These are phyloP conservation scores for Botrytis elliptica DNA, from an alignment of 2,329 filamentous ascomycete genomes.

Conservation along the genomic window DNA sequence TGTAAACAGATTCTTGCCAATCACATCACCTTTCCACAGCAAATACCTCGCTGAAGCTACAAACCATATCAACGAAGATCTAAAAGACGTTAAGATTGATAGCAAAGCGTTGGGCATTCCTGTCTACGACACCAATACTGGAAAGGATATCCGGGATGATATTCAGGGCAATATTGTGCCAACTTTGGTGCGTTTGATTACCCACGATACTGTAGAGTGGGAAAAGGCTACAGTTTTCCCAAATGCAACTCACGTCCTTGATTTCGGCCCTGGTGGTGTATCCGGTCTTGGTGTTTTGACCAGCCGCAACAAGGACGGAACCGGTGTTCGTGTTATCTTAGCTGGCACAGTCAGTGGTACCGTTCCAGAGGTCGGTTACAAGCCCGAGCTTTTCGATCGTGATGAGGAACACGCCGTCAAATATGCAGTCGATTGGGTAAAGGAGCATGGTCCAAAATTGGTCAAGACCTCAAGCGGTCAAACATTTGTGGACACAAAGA, in stretches of 20 bases:
- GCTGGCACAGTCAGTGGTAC: conserved; percentile 91
- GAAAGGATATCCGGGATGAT: conserved; percentile 73
- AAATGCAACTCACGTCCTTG: conserved; percentile 86
- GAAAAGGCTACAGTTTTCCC: conserved; percentile 91
- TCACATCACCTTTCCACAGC: conserved; percentile 98
- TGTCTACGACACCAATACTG: conserved; percentile 87
- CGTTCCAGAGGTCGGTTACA: conserved; percentile 90
- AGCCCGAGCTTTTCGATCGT: conserved; percentile 94
- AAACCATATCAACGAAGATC: conserved; percentile 78
- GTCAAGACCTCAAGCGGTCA: conserved; percentile 85
- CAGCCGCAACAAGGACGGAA: conserved; percentile 98
- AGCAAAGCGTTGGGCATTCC: conserved; percentile 74
- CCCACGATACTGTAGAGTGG: conserved; percentile 91
- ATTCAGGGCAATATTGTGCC: conserved; percentile 79
- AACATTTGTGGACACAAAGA: conserved; percentile 94
- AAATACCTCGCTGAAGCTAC: conserved; percentile 84
- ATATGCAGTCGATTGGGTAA: conserved; percentile 96
- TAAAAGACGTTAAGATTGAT: conserved; percentile 78
- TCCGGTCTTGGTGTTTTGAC: conserved; percentile 94
- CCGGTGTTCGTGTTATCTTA: conserved; percentile 92
- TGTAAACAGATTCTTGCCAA: conserved; percentile 93
- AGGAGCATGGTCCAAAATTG: conserved; percentile 90
- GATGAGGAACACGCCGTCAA: conserved; percentile 94
- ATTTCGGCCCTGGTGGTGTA: conserved; percentile 95
- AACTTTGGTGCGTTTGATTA: conserved; percentile 86